A percentile compares a stretch with the other conserved stretches of the same genome.
Conservation (phyloP, 768 basidiomycete genomes). For the Wakefieldia striispora region DNA sequence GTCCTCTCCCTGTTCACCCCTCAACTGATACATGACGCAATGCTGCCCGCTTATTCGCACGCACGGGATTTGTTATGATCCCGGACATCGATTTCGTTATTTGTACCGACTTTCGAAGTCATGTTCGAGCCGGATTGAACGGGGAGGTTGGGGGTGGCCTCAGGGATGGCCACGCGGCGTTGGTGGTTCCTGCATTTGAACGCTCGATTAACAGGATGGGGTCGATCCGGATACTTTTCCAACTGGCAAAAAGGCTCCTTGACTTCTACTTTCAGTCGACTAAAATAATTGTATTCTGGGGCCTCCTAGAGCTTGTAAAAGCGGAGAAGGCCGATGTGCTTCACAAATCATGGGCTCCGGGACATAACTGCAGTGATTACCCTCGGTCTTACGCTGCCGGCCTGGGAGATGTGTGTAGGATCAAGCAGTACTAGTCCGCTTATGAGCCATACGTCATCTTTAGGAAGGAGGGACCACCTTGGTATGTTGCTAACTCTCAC, state of each 20-base stretch:
- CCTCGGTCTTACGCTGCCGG: slow-evolving; percentile 57
- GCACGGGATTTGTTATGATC: slow-evolving; percentile 86
- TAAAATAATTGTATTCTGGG: slow-evolving; percentile 29
- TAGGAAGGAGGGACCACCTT: slow-evolving; percentile 71
- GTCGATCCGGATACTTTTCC: slow-evolving; percentile 61
- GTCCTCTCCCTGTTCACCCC: slow-evolving; percentile 79
- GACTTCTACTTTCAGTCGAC: neutral
- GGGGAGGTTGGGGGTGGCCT: slow-evolving; percentile 41
- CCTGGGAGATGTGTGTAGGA: slow-evolving; percentile 70
- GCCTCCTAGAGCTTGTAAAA: slow-evolving; percentile 57
- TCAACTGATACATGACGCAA: slow-evolving; percentile 90
- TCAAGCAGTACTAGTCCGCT: slow-evolving; percentile 72
- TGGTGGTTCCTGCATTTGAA: slow-evolving; percentile 87
- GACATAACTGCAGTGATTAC: slow-evolving; percentile 84
- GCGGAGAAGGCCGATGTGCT: slow-evolving; percentile 66
- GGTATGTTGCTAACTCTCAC: slow-evolving; percentile 42
- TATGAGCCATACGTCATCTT: slow-evolving; percentile 91
- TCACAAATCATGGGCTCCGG: slow-evolving; percentile 72
- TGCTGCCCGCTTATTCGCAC: slow-evolving; percentile 77
- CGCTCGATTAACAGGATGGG: slow-evolving; percentile 66
- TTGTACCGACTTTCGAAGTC: slow-evolving; percentile 74
- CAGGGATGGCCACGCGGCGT: slow-evolving; percentile 58
- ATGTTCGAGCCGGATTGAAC: slow-evolving; percentile 44
- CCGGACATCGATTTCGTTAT: slow-evolving; percentile 87
- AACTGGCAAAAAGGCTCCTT: slow-evolving; percentile 56